These are phyloP conservation scores for Citrus sinensis DNA, from an alignment of 345 rosid species.

Conservation along the genomic window DNA sequence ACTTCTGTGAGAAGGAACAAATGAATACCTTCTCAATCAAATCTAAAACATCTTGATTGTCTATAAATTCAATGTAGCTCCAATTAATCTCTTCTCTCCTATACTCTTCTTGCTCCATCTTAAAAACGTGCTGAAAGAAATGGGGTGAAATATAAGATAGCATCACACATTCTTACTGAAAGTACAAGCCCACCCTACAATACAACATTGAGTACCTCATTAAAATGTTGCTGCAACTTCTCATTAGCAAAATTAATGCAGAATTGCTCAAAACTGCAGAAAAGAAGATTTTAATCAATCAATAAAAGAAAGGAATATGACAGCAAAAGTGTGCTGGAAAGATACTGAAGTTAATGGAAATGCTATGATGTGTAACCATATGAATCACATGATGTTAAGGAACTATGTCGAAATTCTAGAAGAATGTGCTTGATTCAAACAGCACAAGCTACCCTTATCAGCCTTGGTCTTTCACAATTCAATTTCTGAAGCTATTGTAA, in stretches of 20 bases:
- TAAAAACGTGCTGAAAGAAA: conserved; percentile 89
- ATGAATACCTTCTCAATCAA: conserved; percentile 88
- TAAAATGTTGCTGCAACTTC: conserved; percentile 98
- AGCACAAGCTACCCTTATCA: not conserved
- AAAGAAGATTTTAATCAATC: conserved; percentile 10
- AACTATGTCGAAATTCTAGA: not conserved
- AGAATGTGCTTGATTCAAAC: not conserved
- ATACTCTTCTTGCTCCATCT: conserved; percentile 99
- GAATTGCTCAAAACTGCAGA: conserved; percentile 93
- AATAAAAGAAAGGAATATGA: not conserved
- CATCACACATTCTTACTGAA: not conserved
- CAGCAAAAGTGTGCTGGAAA: not conserved
- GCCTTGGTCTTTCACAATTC: not conserved
- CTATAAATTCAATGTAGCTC: conserved; percentile 98
- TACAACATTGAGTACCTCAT: conserved; percentile 62
- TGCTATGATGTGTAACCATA: not conserved
- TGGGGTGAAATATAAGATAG: conserved; percentile 8
- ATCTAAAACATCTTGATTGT: conserved; percentile 98
- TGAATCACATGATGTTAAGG: not conserved
- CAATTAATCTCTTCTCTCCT: conserved; percentile 92
- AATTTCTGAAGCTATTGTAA: not conserved
- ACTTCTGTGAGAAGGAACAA: conserved; percentile 7
- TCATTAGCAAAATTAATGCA: conserved; percentile 99
- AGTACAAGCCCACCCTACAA: conserved; percentile 9
- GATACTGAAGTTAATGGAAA: not conserved